Percentiles rank a stretch among this genome's conserved stretches.
Evolutionary conservation across 2,329 filamentous ascomycete species (phyloP).

Genomic region (Penicillium nordicum): DNA sequence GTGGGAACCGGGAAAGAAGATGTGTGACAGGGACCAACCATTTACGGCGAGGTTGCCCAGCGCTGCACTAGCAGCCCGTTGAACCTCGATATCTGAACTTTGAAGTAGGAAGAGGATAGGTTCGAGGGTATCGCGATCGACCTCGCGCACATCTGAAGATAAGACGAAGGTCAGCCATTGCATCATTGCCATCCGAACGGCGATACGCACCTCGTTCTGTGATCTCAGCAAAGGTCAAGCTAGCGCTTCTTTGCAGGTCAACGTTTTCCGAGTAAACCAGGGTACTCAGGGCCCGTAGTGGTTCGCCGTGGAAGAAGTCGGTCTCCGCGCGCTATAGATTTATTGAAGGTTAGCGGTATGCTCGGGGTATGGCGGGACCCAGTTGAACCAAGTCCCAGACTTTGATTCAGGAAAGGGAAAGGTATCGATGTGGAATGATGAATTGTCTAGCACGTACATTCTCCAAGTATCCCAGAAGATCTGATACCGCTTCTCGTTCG

Average conservation of each 20-base stretch:
- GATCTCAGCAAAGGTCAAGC: conserved; percentile 97
- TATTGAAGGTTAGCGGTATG: conserved; percentile 18
- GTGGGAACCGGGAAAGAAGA: conserved; percentile 11
- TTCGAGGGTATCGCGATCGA: conserved; percentile 90
- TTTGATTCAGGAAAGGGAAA: conserved; percentile 29
- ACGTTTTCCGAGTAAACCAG: conserved; percentile 98
- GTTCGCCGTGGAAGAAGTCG: conserved; percentile 96
- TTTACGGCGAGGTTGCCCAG: conserved; percentile 96
- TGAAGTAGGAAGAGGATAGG: conserved; percentile 94
- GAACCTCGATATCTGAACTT: conserved; percentile 93
- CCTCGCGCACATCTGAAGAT: conserved; percentile 81
- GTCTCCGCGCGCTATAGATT: conserved; percentile 77
- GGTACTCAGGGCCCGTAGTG: conserved; percentile 87
- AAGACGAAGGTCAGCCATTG: conserved; percentile 15
- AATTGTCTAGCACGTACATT: conserved; percentile 61
- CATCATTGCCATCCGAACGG: conserved; percentile 1
- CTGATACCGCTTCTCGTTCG: conserved; percentile 94
- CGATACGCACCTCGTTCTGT: conserved; percentile 77
- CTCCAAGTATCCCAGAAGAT: conserved; percentile 91
- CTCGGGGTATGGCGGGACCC: background rate
- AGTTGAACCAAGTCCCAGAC: background rate
- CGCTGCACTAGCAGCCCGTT: conserved; percentile 91
- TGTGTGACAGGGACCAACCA: conserved; percentile 52
- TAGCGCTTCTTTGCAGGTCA: conserved; percentile 93
- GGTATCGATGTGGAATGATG: background rate